Evolutionary conservation across 306 rosid genomes (phyloP).

Genomic region (Lagenaria siceraria): DNA sequence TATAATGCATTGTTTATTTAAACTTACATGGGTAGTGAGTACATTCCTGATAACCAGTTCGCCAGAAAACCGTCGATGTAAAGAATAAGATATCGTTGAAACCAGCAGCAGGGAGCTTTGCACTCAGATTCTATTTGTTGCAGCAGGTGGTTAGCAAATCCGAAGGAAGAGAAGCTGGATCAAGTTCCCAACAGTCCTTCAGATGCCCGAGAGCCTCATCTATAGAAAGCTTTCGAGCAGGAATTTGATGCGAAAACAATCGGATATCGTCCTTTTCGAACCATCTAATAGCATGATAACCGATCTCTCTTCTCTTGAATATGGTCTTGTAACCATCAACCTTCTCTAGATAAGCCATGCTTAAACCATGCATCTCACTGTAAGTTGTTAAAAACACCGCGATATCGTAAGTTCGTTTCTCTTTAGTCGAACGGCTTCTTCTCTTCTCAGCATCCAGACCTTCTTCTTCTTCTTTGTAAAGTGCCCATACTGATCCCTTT

Average conservation of each 20-base stretch:
- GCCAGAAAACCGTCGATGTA: not conserved
- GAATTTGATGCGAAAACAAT: conserved; percentile 78
- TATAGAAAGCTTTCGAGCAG: conserved; percentile 56
- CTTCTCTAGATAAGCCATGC: conserved; percentile 84
- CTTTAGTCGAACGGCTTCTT: conserved; percentile 16
- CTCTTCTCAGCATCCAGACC: conserved; percentile 26
- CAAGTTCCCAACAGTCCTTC: conserved; percentile 86
- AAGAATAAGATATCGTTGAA: not conserved
- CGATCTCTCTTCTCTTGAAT: conserved; percentile 68
- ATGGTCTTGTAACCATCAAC: conserved; percentile 72
- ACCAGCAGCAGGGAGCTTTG: not conserved
- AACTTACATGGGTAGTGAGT: not conserved
- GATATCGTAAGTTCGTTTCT: conserved; percentile 42
- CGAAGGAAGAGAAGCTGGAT: conserved; percentile 90
- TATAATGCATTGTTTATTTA: not conserved
- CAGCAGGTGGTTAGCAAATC: conserved; percentile 40
- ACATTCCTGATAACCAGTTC: not conserved
- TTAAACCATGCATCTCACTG: conserved; percentile 58
- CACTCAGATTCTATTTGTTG: conserved; percentile 8
- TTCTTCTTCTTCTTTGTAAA: conserved; percentile 35
- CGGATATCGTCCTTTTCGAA: conserved; percentile 38
- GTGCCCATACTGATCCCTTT: conserved; percentile 93
- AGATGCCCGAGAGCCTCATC: conserved; percentile 37
- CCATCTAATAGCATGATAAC: conserved; percentile 54
- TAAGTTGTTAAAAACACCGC: conserved; percentile 58